Base-by-base conservation (phyloP, 1,284 basidiomycete genomes). In the Tilletia horrida region DNA sequence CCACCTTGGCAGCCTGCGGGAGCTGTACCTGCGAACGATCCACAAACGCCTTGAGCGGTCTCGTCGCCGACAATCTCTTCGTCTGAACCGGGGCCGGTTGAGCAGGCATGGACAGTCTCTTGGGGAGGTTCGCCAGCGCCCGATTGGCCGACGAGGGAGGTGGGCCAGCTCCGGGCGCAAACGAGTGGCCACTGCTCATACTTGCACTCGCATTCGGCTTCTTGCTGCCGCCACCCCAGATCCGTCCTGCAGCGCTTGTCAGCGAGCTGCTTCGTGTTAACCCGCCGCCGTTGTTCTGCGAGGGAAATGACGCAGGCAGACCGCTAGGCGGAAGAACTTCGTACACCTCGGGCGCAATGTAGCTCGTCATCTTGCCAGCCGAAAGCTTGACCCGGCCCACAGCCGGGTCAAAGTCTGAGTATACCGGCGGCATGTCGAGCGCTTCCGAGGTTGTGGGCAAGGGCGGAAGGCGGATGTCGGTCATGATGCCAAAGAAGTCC, bases 401-500 rank as follows among this genome's bases (percentile, higher is more conserved):
- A 31, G 18, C 27, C 9, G 55, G 27, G 31, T 62, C 42, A 29
- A 47, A 43, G 44, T 71, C 70, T 44, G 76, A 67, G 9, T 70
- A 66, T 62, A 78, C 73, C 14, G 77, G 77, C 6, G 77, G 77
- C 66, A 78, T 66, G 27, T 77, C 77, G 16, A 78, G 65, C 21
- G 77, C 64, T 42, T 70, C 69, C 18, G 74, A 64, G 9, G 73
- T 68, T 6, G 68, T 71, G 59, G 67, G 69, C 65, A 78, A 63
- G 0, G 76, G 62, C 0, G 76, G 76, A 13, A 77, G 68, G 16
- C 48, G 45, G 6, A 8, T 16, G 13, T 63, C 52, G 25, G 67
- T 67, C 25, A 78, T 62, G 21, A 78, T 75, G 25, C 76, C 76
- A 52, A 78, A 78, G 59, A 78, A 78, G 66, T 78, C 76, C 48